phyloP scores from a whole-genome alignment of 768 basidiomycete species.

The Sarcodon sp. region DNA sequence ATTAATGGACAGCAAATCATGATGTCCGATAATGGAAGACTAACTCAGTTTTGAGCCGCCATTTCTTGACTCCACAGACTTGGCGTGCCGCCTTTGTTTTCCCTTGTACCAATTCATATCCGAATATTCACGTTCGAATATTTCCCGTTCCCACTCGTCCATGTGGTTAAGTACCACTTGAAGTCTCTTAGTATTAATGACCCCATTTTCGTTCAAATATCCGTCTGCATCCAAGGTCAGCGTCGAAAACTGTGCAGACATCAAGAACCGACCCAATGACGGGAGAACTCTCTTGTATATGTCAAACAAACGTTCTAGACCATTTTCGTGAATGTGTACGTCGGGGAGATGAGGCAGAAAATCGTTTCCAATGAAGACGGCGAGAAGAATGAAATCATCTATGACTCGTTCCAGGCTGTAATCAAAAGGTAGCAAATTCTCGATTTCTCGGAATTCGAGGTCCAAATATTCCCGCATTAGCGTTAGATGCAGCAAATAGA shows the following conservation, averaged over 20 bases:
- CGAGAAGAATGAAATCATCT: constrained; percentile 94
- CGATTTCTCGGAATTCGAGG: constrained; percentile 79
- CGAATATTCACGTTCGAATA: constrained; percentile 85
- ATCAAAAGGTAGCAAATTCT: constrained; percentile 52
- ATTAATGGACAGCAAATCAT: background rate
- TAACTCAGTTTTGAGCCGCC: constrained; percentile 53
- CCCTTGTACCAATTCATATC: constrained; percentile 92
- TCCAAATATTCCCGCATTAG: constrained; percentile 96
- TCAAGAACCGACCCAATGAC: constrained; percentile 35
- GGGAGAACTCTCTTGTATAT: constrained; percentile 92
- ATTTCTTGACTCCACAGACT: constrained; percentile 48
- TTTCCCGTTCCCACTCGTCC: constrained; percentile 74
- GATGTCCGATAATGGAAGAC: constrained; percentile 10
- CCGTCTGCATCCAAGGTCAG: constrained; percentile 40
- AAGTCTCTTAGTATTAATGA: constrained; percentile 66
- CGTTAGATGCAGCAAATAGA: constrained; percentile 90
- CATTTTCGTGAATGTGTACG: constrained; percentile 96
- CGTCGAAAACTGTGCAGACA: background rate
- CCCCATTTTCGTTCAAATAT: constrained; percentile 85
- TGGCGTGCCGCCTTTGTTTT: constrained; percentile 68
- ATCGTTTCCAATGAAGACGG: constrained; percentile 96
- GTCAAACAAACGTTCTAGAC: constrained; percentile 83
- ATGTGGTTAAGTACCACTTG: constrained; percentile 87
- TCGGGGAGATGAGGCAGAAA: constrained; percentile 95
- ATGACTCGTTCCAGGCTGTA: constrained; percentile 92